These are phyloP conservation scores for Fusarium setosum DNA, from an alignment of 2,329 filamentous ascomycete species.

Conservation along the genomic window DNA sequence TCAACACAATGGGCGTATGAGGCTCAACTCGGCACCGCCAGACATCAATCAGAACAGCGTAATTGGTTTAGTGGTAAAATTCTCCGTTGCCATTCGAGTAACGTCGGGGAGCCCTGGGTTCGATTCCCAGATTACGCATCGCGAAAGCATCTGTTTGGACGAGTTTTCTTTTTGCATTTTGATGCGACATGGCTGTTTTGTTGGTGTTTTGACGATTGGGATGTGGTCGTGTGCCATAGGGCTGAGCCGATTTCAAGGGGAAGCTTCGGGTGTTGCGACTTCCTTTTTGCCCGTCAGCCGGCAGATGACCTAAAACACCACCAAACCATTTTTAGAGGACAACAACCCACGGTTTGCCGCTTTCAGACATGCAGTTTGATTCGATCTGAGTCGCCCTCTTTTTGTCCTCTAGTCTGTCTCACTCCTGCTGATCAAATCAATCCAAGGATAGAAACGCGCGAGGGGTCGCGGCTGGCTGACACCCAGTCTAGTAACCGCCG, in stretches of 20 bases:
- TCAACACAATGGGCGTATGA: rapidly evolving
- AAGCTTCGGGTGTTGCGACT: background rate
- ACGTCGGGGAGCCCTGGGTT: constrained; percentile 29
- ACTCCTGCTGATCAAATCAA: background rate
- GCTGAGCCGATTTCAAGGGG: background rate
- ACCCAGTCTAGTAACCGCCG: background rate
- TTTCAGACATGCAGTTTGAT: background rate
- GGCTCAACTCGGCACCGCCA: rapidly evolving
- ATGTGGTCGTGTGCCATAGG: background rate
- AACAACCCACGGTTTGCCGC: constrained; percentile 13
- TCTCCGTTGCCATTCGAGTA: constrained; percentile 19
- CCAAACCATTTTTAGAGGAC: constrained; percentile 10
- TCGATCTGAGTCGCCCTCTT: too few relatives aligned
- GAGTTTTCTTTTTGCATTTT: background rate
- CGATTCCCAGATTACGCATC: constrained; percentile 33
- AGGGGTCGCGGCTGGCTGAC: constrained; percentile 28
- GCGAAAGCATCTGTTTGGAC: background rate
- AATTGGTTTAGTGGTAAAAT: constrained; percentile 26
- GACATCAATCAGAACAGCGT: background rate
- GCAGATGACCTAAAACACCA: background rate
- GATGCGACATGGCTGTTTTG: background rate
- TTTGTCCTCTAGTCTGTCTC: background rate
- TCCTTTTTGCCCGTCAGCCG: background rate
- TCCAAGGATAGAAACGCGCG: constrained; percentile 12
- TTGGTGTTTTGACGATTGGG: background rate